These are phyloP conservation scores for Pseudonectria foliicola DNA, from an alignment of 2,329 filamentous ascomycete genomes.

Conservation along the genomic window DNA sequence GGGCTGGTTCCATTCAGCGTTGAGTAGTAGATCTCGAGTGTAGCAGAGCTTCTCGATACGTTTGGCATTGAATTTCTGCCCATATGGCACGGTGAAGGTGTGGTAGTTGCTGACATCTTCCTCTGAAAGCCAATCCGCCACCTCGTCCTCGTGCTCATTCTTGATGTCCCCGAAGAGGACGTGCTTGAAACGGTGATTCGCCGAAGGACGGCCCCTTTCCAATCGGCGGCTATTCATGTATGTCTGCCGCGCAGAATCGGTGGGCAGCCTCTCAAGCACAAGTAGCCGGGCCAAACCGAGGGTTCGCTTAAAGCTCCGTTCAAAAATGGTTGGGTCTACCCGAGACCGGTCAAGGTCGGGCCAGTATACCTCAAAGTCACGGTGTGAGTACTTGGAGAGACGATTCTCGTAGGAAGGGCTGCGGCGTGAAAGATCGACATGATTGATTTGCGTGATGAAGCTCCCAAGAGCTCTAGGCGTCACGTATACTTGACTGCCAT, in stretches of 20 bases:
- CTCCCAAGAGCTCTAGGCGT: constrained; percentile 70
- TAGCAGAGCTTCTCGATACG: constrained; percentile 78
- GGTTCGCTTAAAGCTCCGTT: constrained; percentile 69
- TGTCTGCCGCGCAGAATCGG: constrained; percentile 55
- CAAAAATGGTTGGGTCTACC: constrained; percentile 80
- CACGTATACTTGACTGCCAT: constrained; percentile 73
- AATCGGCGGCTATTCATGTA: constrained; percentile 64
- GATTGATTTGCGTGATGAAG: constrained; percentile 77
- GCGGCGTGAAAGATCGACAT: constrained; percentile 68
- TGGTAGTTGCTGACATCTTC: constrained; percentile 75
- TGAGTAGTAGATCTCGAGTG: constrained; percentile 72
- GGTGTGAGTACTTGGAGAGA: constrained; percentile 75
- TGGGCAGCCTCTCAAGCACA: constrained; percentile 72
- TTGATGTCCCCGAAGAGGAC: constrained; percentile 64
- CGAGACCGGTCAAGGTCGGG: constrained; percentile 64
- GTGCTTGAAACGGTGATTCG: constrained; percentile 33
- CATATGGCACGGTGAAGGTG: constrained; percentile 67
- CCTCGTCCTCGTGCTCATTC: constrained; percentile 67
- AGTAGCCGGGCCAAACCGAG: constrained; percentile 72
- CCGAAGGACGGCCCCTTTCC: constrained; percentile 62
- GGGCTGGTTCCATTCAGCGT: constrained; percentile 78
- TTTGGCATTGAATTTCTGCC: constrained; percentile 52
- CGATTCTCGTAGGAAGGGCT: constrained; percentile 85
- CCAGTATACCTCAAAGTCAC: constrained; percentile 82
- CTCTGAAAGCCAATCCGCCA: constrained; percentile 74